phyloP scores from a whole-genome alignment of 768 basidiomycete species.

The Macrolepiota albuminosa region DNA sequence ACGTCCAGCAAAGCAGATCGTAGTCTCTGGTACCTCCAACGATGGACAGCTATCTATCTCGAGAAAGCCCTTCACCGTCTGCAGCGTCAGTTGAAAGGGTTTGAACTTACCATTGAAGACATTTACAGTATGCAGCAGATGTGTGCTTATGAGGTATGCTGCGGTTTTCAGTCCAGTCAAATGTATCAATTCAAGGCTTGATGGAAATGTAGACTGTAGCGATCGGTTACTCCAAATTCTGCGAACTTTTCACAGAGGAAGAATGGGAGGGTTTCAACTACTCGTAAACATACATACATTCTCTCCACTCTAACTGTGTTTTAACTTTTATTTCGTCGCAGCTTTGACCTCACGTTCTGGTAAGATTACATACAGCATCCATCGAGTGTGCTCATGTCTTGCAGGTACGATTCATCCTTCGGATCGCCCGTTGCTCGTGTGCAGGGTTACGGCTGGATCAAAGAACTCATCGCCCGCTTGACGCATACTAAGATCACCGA shows the following conservation, averaged over 20 bases:
- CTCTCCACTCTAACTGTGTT: neutral
- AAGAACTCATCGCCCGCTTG: slow-evolving; percentile 80
- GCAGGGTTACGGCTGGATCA: slow-evolving; percentile 74
- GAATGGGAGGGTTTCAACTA: slow-evolving; percentile 96
- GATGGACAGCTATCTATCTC: slow-evolving; percentile 77
- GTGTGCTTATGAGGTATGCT: slow-evolving; percentile 65
- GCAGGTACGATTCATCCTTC: slow-evolving; percentile 66
- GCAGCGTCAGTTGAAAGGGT: slow-evolving; percentile 52
- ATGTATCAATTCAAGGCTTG: neutral
- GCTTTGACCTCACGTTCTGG: slow-evolving; percentile 68
- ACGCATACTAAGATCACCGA: slow-evolving; percentile 61
- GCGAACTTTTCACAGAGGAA: slow-evolving; percentile 81
- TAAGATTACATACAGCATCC: slow-evolving; percentile 7
- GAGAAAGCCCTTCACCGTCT: slow-evolving; percentile 59
- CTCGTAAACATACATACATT: slow-evolving; percentile 25
- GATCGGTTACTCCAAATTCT: slow-evolving; percentile 87
- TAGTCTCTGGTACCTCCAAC: slow-evolving; percentile 45
- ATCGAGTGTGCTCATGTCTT: slow-evolving; percentile 15
- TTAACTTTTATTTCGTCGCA: slow-evolving; percentile 17
- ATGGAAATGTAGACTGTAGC: slow-evolving; percentile 60
- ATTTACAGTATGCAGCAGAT: slow-evolving; percentile 75
- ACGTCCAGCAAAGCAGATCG: slow-evolving; percentile 27
- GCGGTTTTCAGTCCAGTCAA: neutral
- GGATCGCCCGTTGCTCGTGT: slow-evolving; percentile 77
- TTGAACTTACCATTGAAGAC: slow-evolving; percentile 60